A percentile compares a stretch with the other conserved stretches of the same genome.
Evolutionary conservation across 78 protist genomes (phyloP).

Genomic region (Bigelowiella natans): DNA sequence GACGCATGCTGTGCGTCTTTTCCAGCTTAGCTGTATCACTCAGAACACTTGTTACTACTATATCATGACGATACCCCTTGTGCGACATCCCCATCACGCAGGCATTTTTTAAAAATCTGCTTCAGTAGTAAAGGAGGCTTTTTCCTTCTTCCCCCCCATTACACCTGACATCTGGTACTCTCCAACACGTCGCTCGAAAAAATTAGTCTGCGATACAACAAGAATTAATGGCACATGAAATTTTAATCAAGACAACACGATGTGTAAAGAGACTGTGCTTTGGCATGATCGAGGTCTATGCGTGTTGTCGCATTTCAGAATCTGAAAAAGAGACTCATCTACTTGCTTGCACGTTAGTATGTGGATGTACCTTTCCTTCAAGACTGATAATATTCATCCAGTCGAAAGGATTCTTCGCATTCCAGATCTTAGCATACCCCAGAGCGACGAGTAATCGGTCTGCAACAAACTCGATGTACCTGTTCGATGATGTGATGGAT

Average conservation of each 20-base stretch:
- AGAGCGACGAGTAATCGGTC: constrained; percentile 84
- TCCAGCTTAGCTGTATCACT: too few relatives aligned
- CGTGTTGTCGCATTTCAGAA: too few relatives aligned
- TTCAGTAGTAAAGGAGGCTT: neutral
- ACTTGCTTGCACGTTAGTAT: too few relatives aligned
- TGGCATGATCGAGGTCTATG: too few relatives aligned
- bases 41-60: too few relatives aligned
- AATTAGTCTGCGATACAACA: constrained; percentile 95
- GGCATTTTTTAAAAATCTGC: neutral
- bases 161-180: constrained; percentile 73
- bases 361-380: neutral
- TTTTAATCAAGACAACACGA: too few relatives aligned
- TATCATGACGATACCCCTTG: too few relatives aligned
- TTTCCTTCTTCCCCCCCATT: constrained; percentile 16
- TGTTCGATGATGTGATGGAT: constrained; percentile 77
- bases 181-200: constrained; percentile 92
- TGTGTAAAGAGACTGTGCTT: too few relatives aligned
- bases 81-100: too few relatives aligned
- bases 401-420: constrained; percentile 85
- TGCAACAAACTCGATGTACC: constrained; percentile 84
- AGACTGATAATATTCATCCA: constrained; percentile 94
- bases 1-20: too few relatives aligned
- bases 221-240: constrained; percentile 54
- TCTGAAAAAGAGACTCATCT: too few relatives aligned
- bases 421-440: constrained; percentile 54